A percentile compares a stretch with the other conserved stretches of the same genome.
Evolutionary conservation across 228 moss, liverwort and hornwort species (phyloP).

Genomic region (Sphagnum fallax): DNA sequence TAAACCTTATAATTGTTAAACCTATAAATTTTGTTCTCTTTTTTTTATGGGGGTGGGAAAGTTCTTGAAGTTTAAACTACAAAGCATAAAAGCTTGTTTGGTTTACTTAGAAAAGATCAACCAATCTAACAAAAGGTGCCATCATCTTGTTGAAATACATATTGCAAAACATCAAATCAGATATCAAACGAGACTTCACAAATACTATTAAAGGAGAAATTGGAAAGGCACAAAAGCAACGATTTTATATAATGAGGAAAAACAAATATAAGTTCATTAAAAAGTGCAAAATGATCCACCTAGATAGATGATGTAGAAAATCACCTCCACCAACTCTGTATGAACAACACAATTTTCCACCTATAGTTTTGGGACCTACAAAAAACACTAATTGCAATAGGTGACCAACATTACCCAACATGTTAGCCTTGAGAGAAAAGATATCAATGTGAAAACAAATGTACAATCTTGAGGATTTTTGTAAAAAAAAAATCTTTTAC

Average conservation of each 20-base stretch:
- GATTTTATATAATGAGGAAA: neutral
- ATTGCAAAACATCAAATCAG: too few species aligned
- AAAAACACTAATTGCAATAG: neutral
- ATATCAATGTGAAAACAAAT: neutral
- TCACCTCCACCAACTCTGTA: slow-evolving; percentile 59
- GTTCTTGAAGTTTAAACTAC: too few species aligned
- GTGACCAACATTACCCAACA: neutral
- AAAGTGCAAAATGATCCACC: slow-evolving; percentile 16
- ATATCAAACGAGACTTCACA: too few species aligned
- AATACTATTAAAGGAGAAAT: too few species aligned
- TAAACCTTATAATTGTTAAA: too few species aligned
- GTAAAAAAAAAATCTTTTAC: slow-evolving; percentile 15
- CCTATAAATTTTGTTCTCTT: too few species aligned
- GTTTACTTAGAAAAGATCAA: slow-evolving; percentile 60
- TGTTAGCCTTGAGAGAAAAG: too few species aligned
- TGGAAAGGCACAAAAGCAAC: neutral
- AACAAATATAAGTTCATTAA: neutral
- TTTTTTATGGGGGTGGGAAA: fast-evolving
- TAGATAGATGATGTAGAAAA: slow-evolving; percentile 71
- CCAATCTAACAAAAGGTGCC: slow-evolving; percentile 43
- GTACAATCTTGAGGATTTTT: neutral
- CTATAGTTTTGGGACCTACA: slow-evolving; percentile 64
- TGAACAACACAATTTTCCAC: slow-evolving; percentile 70
- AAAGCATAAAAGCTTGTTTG: neutral
- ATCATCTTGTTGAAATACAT: slow-evolving; percentile 27